Evolutionary conservation across 2,329 filamentous ascomycete genomes (phyloP), one percentile per base, ranked within the genome.

Genomic region (Aspergillus transmontanensis): DNA sequence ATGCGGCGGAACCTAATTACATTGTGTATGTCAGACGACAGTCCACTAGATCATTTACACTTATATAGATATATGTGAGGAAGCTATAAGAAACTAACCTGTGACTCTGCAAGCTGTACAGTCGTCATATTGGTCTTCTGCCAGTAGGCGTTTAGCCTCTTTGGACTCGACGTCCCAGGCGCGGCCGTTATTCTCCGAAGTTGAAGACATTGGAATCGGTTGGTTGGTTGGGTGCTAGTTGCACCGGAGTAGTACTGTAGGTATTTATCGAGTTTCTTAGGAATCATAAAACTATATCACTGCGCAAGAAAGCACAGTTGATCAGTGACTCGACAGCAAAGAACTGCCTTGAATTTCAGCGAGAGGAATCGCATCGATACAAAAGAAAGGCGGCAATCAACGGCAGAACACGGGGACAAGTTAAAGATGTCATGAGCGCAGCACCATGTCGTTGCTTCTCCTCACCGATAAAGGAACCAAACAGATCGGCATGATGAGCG

Each of bases 41-140:
- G 60, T 39, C 14, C 48, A 39, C 46, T 6, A 55, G 45, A 32
- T 36, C 32, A n/a, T 19, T 55, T 36, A n/a, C 2, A 55, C 11
- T 19, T 39, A 51, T 41, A 11, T 19, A 41, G 16, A 7, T n/a
- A n/a, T 9, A 55, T 11, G n/a, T 14, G 48, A 28, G 57, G 36
- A 51, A 61, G 36, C 46, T 48, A 26, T 43, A 32, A 21, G 30
- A 39, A 19, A 81, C 84, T 72, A 79, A 92, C 91, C 91, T 59
- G 92, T 83, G 34, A 93, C 77, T 72, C 86, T 86, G 80, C 91
- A 95, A 39, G 89, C 82, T 46, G 87, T 80, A 76, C 91, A 94
- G 78, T 94, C 85, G 66, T 91, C 73, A 55, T 74, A 79, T 66
- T 76, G 70, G 56, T 78, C 75, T 63, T 78, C 73, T 6, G 71